Base-by-base conservation (phyloP, 2,329 filamentous ascomycete species). In the Colletotrichum cordylinicola region DNA sequence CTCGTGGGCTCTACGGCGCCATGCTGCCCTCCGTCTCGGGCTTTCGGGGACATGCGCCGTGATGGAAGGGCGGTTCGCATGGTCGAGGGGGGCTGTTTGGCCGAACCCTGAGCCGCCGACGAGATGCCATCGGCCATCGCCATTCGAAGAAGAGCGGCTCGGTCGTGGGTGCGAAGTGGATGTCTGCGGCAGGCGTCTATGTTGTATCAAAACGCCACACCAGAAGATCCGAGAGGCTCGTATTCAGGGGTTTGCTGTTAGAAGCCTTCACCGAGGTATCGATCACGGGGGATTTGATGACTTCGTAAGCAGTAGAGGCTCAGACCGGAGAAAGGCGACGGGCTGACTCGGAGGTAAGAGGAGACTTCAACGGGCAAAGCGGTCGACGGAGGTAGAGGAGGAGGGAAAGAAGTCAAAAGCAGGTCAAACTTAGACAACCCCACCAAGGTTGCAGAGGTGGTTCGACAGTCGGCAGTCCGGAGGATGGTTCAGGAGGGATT, bases 21-120 rank as follows among this genome's bases (percentile, higher is more conserved):
- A 31, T 67, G 39, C 60, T 33, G 67, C 16, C 74, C 72, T 71
- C 37, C 74, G 31, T 76, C 74, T 33, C 55, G 67, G 43, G 72
- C 43, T 33, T 76, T 76, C 7, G 69, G 77, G 15, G 76, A 78
- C 72, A 76, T 77, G 29, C 75, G 75, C 37, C 76, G 75, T 10
- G 77, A 77, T 37, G 77, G 77, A 37, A 78, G 77, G 13, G 77
- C 76, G 16, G 75, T 78, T 64, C 77, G 72, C 61, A 72, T 73
- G 27, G 69, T 69, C 39, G 76, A 76, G 29, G 66, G 56, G 37
- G 69, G 35, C 61, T 77, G 72, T 31, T 74, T 77, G 15, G 70
- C 55, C 61, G 74, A 55, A 31, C 74, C 66, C 58, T 68, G 74
- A 65, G 70, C 76, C 66, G 70, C 74, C 69, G 73, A 67, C 43